A percentile compares a stretch with the other conserved stretches of the same genome.
These are phyloP conservation scores for Huntiella bhutanensis DNA, from an alignment of 2,329 filamentous ascomycete genomes.

Conservation along the genomic window DNA sequence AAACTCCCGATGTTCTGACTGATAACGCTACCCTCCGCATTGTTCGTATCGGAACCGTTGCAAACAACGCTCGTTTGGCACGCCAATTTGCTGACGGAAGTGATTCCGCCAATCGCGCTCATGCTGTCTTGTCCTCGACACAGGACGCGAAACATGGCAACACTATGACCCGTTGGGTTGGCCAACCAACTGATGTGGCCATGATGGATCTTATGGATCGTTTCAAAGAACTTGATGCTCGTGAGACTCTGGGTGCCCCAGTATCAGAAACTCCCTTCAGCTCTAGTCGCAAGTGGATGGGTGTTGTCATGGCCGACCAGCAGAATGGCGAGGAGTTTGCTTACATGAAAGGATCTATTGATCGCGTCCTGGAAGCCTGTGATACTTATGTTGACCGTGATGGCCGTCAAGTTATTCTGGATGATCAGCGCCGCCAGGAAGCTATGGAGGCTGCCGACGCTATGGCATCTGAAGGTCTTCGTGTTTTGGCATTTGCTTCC, in stretches of 20 bases:
- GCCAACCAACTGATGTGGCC: conserved; percentile 94
- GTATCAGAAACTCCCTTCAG: conserved; percentile 84
- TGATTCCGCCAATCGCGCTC: conserved; percentile 24
- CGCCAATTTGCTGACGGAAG: conserved; percentile 51
- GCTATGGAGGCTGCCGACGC: conserved; percentile 61
- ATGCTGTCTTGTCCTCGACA: conserved; percentile 73
- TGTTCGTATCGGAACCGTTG: conserved; percentile 82
- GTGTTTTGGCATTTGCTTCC: conserved; percentile 86
- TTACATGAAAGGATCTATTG: conserved; percentile 89
- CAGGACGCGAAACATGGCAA: conserved; percentile 29
- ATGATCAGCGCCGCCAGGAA: conserved; percentile 54
- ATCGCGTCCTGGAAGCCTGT: conserved; percentile 68
- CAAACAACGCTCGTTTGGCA: conserved; percentile 77
- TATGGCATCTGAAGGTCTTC: conserved; percentile 76
- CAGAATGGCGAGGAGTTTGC: conserved; percentile 55
- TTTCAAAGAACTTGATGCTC: conserved; percentile 79
- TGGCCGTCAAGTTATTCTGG: conserved; percentile 69
- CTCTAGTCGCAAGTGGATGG: conserved; percentile 98
- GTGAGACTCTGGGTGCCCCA: conserved; percentile 66
- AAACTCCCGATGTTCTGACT: conserved; percentile 36
- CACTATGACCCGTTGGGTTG: conserved; percentile 72
- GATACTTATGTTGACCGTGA: conserved; percentile 79
- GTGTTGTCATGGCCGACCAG: conserved; percentile 56
- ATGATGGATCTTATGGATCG: conserved; percentile 82
- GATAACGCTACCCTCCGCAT: conserved; percentile 63